Base-by-base conservation (phyloP, 148 eudicot species). In the Fagopyrum tataricum region DNA sequence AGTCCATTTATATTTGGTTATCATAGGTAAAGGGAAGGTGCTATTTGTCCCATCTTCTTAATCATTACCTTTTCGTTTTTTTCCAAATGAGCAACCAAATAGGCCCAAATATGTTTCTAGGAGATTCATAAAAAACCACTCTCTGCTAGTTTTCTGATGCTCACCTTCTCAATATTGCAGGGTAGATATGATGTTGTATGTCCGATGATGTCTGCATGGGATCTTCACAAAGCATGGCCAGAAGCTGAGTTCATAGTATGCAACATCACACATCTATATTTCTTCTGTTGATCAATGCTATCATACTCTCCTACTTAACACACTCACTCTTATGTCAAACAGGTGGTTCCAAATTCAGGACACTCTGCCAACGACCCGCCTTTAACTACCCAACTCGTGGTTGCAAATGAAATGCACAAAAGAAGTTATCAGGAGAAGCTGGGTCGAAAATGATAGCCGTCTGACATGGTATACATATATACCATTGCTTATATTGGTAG, bases 141-240 rank as follows among this genome's bases (percentile, higher is more conserved):
- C 7, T 42, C 26, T 48, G 66, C 13, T 42, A 67, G 64, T 39
- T 72, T 47, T 56, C 59, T 48, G 10, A 44, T 18, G 42, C 23
- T 26, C 13, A 0, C 18, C 21, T 41, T 20, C 62, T 44, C 7
- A 11, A 67, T 61, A 72, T 64, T 83, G 55, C 94, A 92, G 99
- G 97, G 97, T 78, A 86, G 97, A 78, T 96, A 96, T 75, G 99
- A 95, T 71, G 84, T 89, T 48, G 82, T 89, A 81, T 90, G 96
- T 70, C 96, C 99, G n/a, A 87, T 96, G 84, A 89, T 96, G 94
- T 86, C 99, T 55, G 99, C 99, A 55, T 96, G 97, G 99, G 99
- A 96, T 81, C 97, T 92, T 76, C 99, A 96, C 81, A 92, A 88
- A 84, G 96, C 91, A 76, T 92, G 96, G 99, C 97, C 96, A 53